Evolutionary conservation across 768 basidiomycete genomes (phyloP).

Genomic region (Leccinum uliginosum): DNA sequence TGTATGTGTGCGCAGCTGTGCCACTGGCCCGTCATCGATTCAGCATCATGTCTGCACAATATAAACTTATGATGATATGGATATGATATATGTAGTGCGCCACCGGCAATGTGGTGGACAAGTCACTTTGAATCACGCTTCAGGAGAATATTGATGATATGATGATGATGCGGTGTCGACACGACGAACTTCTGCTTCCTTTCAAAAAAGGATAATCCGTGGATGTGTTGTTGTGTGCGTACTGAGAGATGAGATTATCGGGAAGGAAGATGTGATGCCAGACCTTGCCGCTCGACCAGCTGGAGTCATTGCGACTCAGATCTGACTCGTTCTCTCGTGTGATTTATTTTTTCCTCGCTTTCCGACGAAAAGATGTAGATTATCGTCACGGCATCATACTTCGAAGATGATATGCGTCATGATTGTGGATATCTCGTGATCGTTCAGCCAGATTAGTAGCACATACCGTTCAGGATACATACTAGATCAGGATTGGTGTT

Average conservation of each 20-base stretch:
- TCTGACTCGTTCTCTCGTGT: neutral
- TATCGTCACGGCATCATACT: neutral
- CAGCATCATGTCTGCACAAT: neutral
- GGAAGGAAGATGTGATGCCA: neutral
- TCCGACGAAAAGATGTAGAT: neutral
- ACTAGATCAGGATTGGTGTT: neutral
- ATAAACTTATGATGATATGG: neutral
- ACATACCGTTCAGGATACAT: neutral
- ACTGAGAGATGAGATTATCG: neutral
- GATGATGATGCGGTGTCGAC: neutral
- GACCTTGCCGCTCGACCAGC: neutral
- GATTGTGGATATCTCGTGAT: neutral
- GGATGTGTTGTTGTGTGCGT: neutral
- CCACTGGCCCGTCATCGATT: neutral
- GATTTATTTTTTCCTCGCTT: neutral
- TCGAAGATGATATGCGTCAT: neutral
- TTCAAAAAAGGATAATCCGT: constrained; percentile 7
- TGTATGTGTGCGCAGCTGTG: neutral
- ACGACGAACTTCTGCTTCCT: neutral
- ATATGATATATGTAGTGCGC: constrained; percentile 7
- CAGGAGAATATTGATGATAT: neutral
- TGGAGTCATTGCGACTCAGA: neutral
- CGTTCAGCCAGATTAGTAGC: neutral
- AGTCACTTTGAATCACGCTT: constrained; percentile 1
- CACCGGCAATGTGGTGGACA: constrained; percentile 10